Evolutionary conservation across 2,329 filamentous ascomycete genomes (phyloP).

Genomic region (Aphanoascus verrucosus): DNA sequence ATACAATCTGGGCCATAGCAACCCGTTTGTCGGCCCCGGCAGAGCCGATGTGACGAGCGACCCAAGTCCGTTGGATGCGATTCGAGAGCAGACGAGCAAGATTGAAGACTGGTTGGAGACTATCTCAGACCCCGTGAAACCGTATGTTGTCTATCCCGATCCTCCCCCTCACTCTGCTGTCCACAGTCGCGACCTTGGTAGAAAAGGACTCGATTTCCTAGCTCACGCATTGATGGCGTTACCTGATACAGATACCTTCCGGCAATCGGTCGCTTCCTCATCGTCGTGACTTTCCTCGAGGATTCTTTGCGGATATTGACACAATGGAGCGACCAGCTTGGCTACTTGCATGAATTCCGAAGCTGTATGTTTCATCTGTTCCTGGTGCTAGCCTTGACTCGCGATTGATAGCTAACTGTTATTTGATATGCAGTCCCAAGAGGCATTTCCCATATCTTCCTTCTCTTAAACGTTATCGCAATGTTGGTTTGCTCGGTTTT

Average conservation of each 20-base stretch:
- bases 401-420: neutral
- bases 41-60: slow-evolving; percentile 53
- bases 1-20: slow-evolving; percentile 70
- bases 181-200: slow-evolving; percentile 2
- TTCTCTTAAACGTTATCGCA: slow-evolving; percentile 76
- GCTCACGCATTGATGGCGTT: neutral
- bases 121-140: slow-evolving; percentile 81
- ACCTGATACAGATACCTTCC: slow-evolving; percentile 63
- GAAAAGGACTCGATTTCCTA: neutral
- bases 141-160: slow-evolving; percentile 50
- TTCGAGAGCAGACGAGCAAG: slow-evolving; percentile 93
- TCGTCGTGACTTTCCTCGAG: slow-evolving; percentile 96
- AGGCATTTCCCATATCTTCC: slow-evolving; percentile 85
- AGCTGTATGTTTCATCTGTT: slow-evolving; percentile 57
- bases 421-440: slow-evolving; percentile 56
- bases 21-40: slow-evolving; percentile 56
- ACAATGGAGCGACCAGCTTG: slow-evolving; percentile 91
- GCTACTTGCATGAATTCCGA: slow-evolving; percentile 85
- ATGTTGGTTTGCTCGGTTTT: slow-evolving; percentile 74
- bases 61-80: slow-evolving; percentile 70
- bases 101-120: slow-evolving; percentile 90
- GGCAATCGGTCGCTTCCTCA: slow-evolving; percentile 90
- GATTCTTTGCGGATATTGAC: slow-evolving; percentile 93
- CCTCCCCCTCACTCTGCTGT: neutral
- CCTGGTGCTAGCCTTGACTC: neutral